Evolutionary conservation across 805 yeast genomes (phyloP), one percentile per base, ranked within the genome.

Genomic region (Dipodascus albidus): DNA sequence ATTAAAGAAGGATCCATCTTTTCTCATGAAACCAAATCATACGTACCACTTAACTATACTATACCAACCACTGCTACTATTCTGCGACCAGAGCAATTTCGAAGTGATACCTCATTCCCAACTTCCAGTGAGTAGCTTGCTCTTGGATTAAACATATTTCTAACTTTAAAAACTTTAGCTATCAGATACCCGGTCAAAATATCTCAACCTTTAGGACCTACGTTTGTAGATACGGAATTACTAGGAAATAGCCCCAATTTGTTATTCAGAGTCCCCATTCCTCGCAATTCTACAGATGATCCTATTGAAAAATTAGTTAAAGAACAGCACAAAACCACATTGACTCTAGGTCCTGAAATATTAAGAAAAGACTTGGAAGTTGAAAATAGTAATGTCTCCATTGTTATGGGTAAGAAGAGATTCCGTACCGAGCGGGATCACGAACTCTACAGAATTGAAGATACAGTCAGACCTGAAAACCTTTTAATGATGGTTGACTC

Each of bases 401-500:
- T 38, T n/a, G 47, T 22, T 17, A 49, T 48, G 20, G 48, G 35
- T 11, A 33, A 38, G 48, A 59, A 59, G 52, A 50, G 54, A 21
- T 52, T 58, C 44, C 57, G 55, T 1, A 56, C 58, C 21, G 59
- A 54, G 22, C 58, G 54, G 20, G 59, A 58, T 21, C 58, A 54
- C 23, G 64, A 58, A 23, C 54, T 53, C 3, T 62, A 60, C 33
- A 54, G 54, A 21, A 60, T 59, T 48, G 61, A 59, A 17, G 56
- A 62, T 23, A 62, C 61, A 17, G 64, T 63, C 20, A 52, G 53
- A 41, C 62, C 69, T 20, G 67, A 66, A 52, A 58, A 64, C 33
- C 65, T 69, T 21, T 59, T 69, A 52, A 54, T 72, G 17, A 62
- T 69, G 64, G 69, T 69, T 6, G 72, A 69, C 52, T 61, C 63